Evolutionary conservation across 169 alveolate species (phyloP), one percentile per base, ranked within the genome.

Genomic region (Babesia gibsoni): DNA sequence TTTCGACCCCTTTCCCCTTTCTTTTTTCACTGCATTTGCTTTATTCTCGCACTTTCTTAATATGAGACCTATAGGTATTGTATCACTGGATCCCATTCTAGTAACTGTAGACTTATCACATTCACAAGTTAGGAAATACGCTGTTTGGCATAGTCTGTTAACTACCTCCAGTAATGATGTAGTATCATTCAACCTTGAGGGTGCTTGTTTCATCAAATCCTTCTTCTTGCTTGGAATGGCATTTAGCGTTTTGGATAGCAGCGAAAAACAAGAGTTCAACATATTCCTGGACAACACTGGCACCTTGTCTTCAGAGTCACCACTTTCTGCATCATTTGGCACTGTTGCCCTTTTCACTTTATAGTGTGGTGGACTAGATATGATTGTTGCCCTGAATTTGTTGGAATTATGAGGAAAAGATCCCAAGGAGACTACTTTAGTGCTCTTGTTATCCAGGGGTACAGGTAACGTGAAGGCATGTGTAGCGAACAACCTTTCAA

Each of bases 401-500:
- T 61, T 30, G 1, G 14, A 29, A 14, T 61, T 32, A 10, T 43
- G 72, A 2, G 0, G 23, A 5, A 61, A 43, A 41, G 33, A 32
- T 3, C 52, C 56, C 4, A 61, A 2, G 32, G 72, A 42, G 20
- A 33, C 1, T 4, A 14, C 16, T 7, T 45, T 3, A 2, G 27
- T 12, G 0, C 32, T 4, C 9, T 14, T 2, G 39, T 20, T 5
- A 0, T 43, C 56, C 25, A 1, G 35, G n/a, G 58, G 33, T 16
- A 14, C 57, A 3, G 77, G 14, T 16, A 52, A 43, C 9, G 67
- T 50, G 7, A 66, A 37, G n/a, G 52, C 30, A 35, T 20, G 36
- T 22, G 14, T 66, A 3, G 77, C 32, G 2, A 66, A 18, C 18
- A 36, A 66, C 20, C 56, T 30, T 25, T 66, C 22, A 27, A 66